These are phyloP conservation scores for Arachnomyces sp. DNA, from an alignment of 2,329 filamentous ascomycete species.

Conservation along the genomic window DNA sequence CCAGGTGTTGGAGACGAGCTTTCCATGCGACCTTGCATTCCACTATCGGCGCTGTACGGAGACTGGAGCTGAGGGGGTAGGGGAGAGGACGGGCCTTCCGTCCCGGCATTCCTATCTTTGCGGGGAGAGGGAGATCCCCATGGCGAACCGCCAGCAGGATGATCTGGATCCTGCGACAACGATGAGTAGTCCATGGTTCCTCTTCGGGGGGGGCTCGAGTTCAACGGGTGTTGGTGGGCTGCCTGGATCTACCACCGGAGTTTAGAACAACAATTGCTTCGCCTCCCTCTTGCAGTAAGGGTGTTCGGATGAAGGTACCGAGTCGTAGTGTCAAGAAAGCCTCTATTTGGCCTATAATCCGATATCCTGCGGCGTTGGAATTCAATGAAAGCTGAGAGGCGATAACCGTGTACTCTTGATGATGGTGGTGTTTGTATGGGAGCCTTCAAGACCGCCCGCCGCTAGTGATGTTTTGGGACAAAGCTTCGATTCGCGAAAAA, in stretches of 20 bases:
- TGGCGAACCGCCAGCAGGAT: constrained; percentile 51
- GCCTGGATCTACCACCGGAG: background rate
- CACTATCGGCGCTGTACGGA: constrained; percentile 21
- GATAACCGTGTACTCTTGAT: no score
- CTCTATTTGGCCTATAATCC: no score
- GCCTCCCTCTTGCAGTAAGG: background rate
- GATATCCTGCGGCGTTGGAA: constrained; percentile 16
- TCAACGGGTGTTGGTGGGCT: no score
- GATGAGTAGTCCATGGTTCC: constrained; percentile 57
- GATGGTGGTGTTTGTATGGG: no score
- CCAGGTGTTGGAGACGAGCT: constrained; percentile 10
- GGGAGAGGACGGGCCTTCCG: constrained; percentile 35
- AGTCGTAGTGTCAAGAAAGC: no score
- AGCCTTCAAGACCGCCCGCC: no score
- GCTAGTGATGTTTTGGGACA: no score
- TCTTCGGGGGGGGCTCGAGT: background rate
- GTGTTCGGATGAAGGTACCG: background rate
- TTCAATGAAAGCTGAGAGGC: background rate
- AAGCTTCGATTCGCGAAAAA: no score
- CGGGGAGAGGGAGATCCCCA: constrained; percentile 54
- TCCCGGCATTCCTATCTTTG: constrained; percentile 37
- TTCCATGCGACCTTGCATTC: constrained; percentile 9
- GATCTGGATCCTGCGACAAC: constrained; percentile 49
- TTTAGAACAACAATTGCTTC: no score
- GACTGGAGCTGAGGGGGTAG: constrained; percentile 30